Base-by-base conservation (phyloP, 1,284 basidiomycete species). In the Rhodotorula mucilaginosa region DNA sequence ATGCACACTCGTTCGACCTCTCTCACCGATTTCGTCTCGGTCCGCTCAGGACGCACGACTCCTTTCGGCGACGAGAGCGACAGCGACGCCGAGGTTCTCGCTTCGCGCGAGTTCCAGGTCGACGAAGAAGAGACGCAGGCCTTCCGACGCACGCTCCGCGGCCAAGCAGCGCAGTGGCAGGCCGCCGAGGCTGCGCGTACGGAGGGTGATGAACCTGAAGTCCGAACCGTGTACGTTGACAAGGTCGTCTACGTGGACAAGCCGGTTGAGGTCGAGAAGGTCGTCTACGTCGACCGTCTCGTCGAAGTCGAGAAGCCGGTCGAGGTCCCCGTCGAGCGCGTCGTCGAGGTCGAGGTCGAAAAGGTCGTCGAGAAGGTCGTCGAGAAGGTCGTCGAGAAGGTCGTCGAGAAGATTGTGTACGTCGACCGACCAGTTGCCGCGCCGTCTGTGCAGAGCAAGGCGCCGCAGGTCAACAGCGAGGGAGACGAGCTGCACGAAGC, bases 31-130 rank as follows among this genome's bases (percentile, higher is more conserved):
- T 90, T 90, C 31, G 68, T 63, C 46, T 74, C 72, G 31, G 68
- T 71, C 5, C 64, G 65, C 19, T 71, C 68, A 2, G 68, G 69
- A 15, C 61, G 70, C 3, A 70, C 71, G 21, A 69, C 64, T 26
- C 71, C 67, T 5, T 62, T 61, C 15, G 80, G 79, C 58, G 88
- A 88, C 57, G 85, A 86, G 71, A 78, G 77, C 26, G 88, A 87
- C 61, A 87, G 86, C 71, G 88, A 87, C 68, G 54, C 46, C 19
- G 87, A 87, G 80, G 89, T 89, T 72, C 86, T 92, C 82, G 65
- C 67, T 6, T 56, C 54, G 15, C 39, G 52, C 39, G 63, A 57
- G 46, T 15, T 31, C 47, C 47, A 52, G 26, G 61, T 51, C 39
- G 63, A 61, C 31, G 58, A 71, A 15, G 68, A 60, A 12, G 54